Base-by-base conservation (phyloP, 2,329 filamentous ascomycete genomes). In the Fusarium xyrophilum region DNA sequence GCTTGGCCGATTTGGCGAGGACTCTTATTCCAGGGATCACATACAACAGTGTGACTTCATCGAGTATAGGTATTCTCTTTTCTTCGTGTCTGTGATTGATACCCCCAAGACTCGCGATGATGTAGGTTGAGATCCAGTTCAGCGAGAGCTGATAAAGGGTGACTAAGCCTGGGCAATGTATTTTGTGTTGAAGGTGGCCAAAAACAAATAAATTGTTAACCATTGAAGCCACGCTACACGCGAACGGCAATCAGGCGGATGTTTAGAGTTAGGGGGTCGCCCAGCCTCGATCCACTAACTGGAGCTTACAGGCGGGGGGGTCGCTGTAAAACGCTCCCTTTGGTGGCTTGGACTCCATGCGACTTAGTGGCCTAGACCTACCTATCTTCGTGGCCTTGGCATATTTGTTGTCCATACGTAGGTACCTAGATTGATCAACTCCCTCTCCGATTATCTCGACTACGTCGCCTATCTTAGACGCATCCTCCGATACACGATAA, bases 381-480 rank as follows among this genome's bases (percentile, higher is more conserved):
- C 23, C 58, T 64, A 64, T 63, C 60, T 55, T 67, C 71, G 64
- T 73, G 57, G 71, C 67, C 71, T 72, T 69, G 71, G 71, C 69
- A 65, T 71, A 63, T 60, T 61, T 60, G 65, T 72, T 65, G 47
- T 54, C 52, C 63, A 67, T 55, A 56, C 63, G 46, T 25, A 25
- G 23, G 23, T 44, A 56, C 63, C 53, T 44, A 48, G 44, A 55
- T 61, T 60, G 47, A 57, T 38, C 53, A 68, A 67, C 65, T 64
- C 69, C 63, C 53, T 70, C 61, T 60, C 56, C 40, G 40, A 68
- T 48, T 54, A 43, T n/a, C 62, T 46, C 53, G 61, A 60, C 65
- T 30, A 65, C 62, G 52, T 63, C 50, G 52, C 63, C 21, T 43
- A 51, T 43, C 54, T 33, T 53, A 53, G 28, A 55, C 63, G 53